A percentile compares a stretch with the other conserved stretches of the same genome.
phyloP scores from a whole-genome alignment of 495 filamentous ascomycete species.

The Penicillium taxi region DNA sequence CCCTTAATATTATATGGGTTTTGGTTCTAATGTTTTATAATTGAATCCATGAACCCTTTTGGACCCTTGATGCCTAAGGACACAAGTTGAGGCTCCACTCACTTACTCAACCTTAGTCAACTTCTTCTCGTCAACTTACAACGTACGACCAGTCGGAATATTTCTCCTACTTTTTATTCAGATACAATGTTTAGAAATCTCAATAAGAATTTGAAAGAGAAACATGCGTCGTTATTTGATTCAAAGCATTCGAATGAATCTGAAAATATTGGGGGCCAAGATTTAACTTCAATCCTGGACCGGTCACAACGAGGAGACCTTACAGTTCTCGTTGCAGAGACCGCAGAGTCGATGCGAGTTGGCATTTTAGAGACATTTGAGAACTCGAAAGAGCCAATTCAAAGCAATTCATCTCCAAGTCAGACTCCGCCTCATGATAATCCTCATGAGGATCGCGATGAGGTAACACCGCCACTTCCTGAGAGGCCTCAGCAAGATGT shows the following conservation, averaged over 20 bases:
- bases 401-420: constrained; percentile 4
- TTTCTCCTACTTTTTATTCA: too few relatives aligned
- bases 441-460: neutral
- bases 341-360: constrained; percentile 39
- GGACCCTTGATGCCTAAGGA: too few relatives aligned
- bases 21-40: too few relatives aligned
- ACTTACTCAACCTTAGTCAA: too few relatives aligned
- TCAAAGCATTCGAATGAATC: constrained; percentile 20
- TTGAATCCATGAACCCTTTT: too few relatives aligned
- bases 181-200: constrained; percentile 33
- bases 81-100: too few relatives aligned
- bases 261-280: constrained; percentile 29
- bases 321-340: constrained; percentile 38
- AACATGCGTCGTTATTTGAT: constrained; percentile 28
- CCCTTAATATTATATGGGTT: too few relatives aligned
- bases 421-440: constrained; percentile 3
- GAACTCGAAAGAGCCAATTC: constrained; percentile 4
- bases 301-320: constrained; percentile 43
- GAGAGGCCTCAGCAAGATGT: constrained; percentile 9
- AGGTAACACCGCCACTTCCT: constrained; percentile 13
- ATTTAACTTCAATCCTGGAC: constrained; percentile 44
- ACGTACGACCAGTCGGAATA: too few relatives aligned
- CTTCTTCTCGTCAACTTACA: too few relatives aligned
- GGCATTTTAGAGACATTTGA: constrained; percentile 36
- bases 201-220: constrained; percentile 35